Evolutionary conservation across 106 monocot species (phyloP), one percentile per base, ranked within the genome.

Genomic region (Apostasia ramifera): DNA sequence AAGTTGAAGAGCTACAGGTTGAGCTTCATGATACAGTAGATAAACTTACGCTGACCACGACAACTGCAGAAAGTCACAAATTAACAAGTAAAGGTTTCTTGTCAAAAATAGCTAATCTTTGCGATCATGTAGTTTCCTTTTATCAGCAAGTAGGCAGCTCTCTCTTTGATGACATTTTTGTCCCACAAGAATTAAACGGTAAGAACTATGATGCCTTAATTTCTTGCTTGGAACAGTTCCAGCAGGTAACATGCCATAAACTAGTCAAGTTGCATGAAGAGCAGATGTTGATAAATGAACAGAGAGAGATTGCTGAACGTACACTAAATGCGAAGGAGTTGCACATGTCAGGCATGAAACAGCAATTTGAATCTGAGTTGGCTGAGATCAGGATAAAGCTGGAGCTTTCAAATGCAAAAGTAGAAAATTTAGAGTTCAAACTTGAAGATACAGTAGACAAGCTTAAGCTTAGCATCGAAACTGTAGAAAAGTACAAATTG

Each of bases 381-480:
- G 77, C 80, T 71, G 78, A 80, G 11, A 64, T 53, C 2, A 79
- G 44, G 53, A 57, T 44, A 60, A 86, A 89, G 63, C 47, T 94
- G 40, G 74, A 87, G 52, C 61, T 81, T 10, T 85, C 87, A 39
- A 85, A 77, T 47, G 55, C 74, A 57, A 57, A 63, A 15, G 61
- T 77, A 48, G 76, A 82, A 70, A 71, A 78, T 57, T 85, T 91
- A 72, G 59, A 80, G 47, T 53, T 80, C 50, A 81, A 91, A 77
- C 56, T 88, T 45, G 65, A 88, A 77, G 81, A 83, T 78, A 79
- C 73, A 64, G 65, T 68, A 59, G 66, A 81, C 50, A 88, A 91
- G 56, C 78, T 91, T 43, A 80, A 76, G 57, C 45, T 65, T 64
- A 73, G 72, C 64, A 70, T 61, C 61, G 81, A 85, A 56, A 73